Percentiles rank a stretch among this genome's conserved stretches.
These are phyloP conservation scores for Pichia terricola DNA, from an alignment of 1,139 yeast genomes.

Conservation along the genomic window DNA sequence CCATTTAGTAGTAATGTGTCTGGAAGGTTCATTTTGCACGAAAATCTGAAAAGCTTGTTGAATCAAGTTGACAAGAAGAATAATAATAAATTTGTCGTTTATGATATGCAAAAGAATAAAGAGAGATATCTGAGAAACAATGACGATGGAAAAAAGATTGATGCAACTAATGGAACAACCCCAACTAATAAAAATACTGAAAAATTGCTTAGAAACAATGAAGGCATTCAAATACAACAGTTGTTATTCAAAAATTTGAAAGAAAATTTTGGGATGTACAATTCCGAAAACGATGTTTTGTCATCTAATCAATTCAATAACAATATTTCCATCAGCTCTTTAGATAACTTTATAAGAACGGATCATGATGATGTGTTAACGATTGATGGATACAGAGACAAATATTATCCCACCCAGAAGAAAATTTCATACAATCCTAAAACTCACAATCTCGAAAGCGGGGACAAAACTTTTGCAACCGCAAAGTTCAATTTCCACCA, in stretches of 20 bases:
- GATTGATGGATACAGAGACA: conserved; percentile 9
- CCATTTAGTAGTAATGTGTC: conserved; percentile 29
- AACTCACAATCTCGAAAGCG: background rate
- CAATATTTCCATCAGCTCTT: conserved; percentile 2
- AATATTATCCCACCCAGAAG: conserved; percentile 6
- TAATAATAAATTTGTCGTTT: conserved; percentile 14
- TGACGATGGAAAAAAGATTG: background rate
- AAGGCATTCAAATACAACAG: conserved; percentile 1
- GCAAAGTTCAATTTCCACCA: conserved; percentile 14
- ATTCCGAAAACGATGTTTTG: background rate
- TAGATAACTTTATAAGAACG: conserved; percentile 10
- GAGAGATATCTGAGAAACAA: background rate
- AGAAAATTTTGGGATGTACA: background rate
- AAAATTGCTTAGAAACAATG: background rate
- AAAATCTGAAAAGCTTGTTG: conserved; percentile 17
- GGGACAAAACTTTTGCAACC: background rate
- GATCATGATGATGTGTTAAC: conserved; percentile 5
- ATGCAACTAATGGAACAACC: background rate
- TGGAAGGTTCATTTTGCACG: conserved; percentile 26
- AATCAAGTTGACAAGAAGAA: conserved; percentile 18
- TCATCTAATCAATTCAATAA: background rate
- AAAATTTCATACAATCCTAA: conserved; percentile 6
- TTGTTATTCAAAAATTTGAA: conserved; percentile 3
- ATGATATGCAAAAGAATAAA: conserved; percentile 10
- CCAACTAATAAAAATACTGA: background rate